Percentiles rank a stretch among this genome's conserved stretches.
Conservation (phyloP, 805 yeast genomes). For the Torulaspora microellipsoides region DNA sequence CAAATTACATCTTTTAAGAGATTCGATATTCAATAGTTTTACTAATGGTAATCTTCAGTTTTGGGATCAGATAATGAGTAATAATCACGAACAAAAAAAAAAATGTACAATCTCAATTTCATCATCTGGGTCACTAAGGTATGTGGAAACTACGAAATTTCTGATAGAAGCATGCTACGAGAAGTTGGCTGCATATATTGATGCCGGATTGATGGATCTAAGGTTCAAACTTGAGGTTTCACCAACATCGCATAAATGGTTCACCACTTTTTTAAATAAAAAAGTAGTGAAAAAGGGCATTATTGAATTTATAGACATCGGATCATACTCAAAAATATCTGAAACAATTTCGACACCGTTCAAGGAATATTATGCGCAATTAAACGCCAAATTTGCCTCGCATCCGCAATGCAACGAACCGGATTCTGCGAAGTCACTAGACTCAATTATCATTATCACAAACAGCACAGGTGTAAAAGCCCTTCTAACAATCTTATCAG, state of each 20-base stretch:
- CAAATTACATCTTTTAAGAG: constrained; percentile 27
- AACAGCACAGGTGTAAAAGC: constrained; percentile 36
- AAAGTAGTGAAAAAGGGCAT: constrained; percentile 14
- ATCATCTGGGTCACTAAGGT: constrained; percentile 33
- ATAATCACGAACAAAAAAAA: constrained; percentile 2
- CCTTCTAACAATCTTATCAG: constrained; percentile 32
- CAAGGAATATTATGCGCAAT: constrained; percentile 30
- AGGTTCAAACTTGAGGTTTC: constrained; percentile 26
- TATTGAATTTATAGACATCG: constrained; percentile 22
- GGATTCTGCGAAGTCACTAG: constrained; percentile 8
- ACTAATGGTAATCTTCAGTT: constrained; percentile 24
- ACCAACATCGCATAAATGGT: constrained; percentile 32
- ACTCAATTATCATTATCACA: constrained; percentile 30
- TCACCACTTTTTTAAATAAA: constrained; percentile 26
- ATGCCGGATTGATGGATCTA: constrained; percentile 12
- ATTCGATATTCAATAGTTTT: constrained; percentile 24
- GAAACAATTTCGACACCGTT: constrained; percentile 28
- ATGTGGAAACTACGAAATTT: constrained; percentile 34
- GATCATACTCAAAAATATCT: constrained; percentile 9
- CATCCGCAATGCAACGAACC: neutral
- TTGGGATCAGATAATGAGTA: constrained; percentile 19
- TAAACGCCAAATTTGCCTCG: constrained; percentile 25
- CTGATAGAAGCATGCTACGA: constrained; percentile 26
- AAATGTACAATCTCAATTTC: constrained; percentile 13
- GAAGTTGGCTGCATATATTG: constrained; percentile 9